phyloP scores from a whole-genome alignment of 1,139 yeast species.

The Taiozyma sp. region DNA sequence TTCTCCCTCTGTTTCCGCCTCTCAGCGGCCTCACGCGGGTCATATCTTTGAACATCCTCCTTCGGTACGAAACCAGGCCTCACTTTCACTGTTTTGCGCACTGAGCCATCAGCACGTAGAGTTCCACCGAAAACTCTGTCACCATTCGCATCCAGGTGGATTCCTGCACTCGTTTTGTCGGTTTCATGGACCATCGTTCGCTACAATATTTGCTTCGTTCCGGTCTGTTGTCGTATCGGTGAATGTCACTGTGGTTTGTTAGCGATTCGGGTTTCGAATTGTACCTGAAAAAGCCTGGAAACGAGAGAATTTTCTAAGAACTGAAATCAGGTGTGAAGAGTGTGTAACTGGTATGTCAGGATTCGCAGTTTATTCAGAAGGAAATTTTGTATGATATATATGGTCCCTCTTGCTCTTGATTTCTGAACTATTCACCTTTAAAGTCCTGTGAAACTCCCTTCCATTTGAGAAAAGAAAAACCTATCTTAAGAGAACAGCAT shows the following conservation, averaged over 20 bases:
- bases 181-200: not conserved
- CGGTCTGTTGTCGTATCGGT: not conserved
- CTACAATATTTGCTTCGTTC: not conserved
- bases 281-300: not conserved
- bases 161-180: conserved; percentile 3
- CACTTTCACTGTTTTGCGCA: conserved; percentile 29
- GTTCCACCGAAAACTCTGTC: conserved; percentile 20
- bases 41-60: conserved; percentile 32
- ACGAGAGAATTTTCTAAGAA: not conserved
- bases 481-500: not conserved
- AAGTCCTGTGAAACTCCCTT: not conserved
- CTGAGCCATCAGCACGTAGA: conserved; percentile 33
- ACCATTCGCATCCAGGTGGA: conserved; percentile 8
- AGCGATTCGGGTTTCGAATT: not conserved
- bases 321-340: not conserved
- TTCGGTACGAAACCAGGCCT: conserved; percentile 34
- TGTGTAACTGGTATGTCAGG: not conserved
- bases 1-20: conserved; percentile 1
- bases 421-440: not conserved
- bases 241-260: not conserved
- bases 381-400: too few species aligned
- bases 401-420: too few species aligned
- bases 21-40: conserved; percentile 7
- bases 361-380: too few species aligned
- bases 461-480: not conserved